These are phyloP conservation scores for Hyphopichia khmerensis DNA, from an alignment of 1,139 yeast genomes.

Conservation along the genomic window DNA sequence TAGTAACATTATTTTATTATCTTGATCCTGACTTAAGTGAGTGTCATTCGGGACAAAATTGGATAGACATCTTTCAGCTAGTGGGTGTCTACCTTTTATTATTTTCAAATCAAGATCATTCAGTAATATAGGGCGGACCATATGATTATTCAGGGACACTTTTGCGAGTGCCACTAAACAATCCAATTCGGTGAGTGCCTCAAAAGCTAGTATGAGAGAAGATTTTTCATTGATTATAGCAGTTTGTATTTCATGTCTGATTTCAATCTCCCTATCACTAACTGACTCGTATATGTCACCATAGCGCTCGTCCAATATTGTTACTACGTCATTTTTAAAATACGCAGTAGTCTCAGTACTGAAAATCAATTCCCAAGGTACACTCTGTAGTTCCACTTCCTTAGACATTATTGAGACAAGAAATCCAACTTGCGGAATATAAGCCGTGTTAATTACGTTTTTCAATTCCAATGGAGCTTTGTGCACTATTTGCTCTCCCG, in stretches of 20 bases:
- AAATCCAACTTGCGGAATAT: slow-evolving; percentile 47
- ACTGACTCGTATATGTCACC: slow-evolving; percentile 44
- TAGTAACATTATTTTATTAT: slow-evolving; percentile 20
- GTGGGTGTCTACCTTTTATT: slow-evolving; percentile 36
- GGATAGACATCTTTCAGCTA: slow-evolving; percentile 33
- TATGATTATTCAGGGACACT: slow-evolving; percentile 27
- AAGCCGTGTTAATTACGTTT: slow-evolving; percentile 26
- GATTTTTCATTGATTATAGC: slow-evolving; percentile 16
- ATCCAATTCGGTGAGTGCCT: slow-evolving; percentile 32
- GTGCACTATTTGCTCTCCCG: slow-evolving; percentile 9
- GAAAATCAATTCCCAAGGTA: slow-evolving; percentile 36
- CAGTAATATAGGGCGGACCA: slow-evolving; percentile 35
- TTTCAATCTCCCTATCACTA: slow-evolving; percentile 41
- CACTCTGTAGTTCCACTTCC: slow-evolving; percentile 5
- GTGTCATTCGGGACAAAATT: slow-evolving; percentile 39
- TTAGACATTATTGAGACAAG: slow-evolving; percentile 19
- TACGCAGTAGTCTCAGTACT: slow-evolving; percentile 33
- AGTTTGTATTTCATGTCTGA: slow-evolving; percentile 30
- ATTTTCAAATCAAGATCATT: slow-evolving; percentile 19
- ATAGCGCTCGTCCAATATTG: slow-evolving; percentile 29
- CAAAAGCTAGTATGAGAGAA: slow-evolving; percentile 14
- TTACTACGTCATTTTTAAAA: slow-evolving; percentile 30
- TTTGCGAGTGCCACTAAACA: slow-evolving; percentile 35
- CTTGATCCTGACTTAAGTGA: slow-evolving; percentile 9
- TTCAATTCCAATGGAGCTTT: slow-evolving; percentile 13